These are phyloP conservation scores for Candida koratica DNA, from an alignment of 805 yeast species.

Conservation along the genomic window DNA sequence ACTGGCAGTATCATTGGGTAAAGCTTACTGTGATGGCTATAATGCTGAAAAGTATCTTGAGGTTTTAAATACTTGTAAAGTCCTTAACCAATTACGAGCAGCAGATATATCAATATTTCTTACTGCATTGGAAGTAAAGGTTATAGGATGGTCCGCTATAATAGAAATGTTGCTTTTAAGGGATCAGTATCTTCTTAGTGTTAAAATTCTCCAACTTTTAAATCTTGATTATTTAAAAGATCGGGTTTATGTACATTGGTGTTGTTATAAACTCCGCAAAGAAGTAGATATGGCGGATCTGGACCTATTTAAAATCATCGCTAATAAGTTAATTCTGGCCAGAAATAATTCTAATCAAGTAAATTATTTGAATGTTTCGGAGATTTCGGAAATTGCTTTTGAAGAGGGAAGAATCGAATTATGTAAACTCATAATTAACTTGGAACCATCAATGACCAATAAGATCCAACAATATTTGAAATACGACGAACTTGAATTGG, in stretches of 20 bases:
- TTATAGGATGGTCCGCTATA: slow-evolving; percentile 52
- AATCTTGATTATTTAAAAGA: slow-evolving; percentile 35
- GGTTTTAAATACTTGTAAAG: slow-evolving; percentile 58
- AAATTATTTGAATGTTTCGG: slow-evolving; percentile 48
- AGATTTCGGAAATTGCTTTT: slow-evolving; percentile 61
- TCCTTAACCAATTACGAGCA: slow-evolving; percentile 66
- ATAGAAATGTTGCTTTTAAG: slow-evolving; percentile 56
- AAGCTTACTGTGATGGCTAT: slow-evolving; percentile 51
- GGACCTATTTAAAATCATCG: slow-evolving; percentile 49
- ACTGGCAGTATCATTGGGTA: slow-evolving; percentile 84
- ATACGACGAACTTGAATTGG: slow-evolving; percentile 69
- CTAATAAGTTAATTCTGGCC: slow-evolving; percentile 39
- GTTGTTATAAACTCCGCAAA: slow-evolving; percentile 59
- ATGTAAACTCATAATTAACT: slow-evolving; percentile 61
- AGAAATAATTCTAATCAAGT: slow-evolving; percentile 2
- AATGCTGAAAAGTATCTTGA: slow-evolving; percentile 56
- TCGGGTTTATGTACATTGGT: slow-evolving; percentile 72
- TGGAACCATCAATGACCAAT: slow-evolving; percentile 61
- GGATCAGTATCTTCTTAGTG: slow-evolving; percentile 56
- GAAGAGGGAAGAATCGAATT: slow-evolving; percentile 77
- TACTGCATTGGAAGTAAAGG: slow-evolving; percentile 52
- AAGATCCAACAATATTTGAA: slow-evolving; percentile 59
- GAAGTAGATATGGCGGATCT: slow-evolving; percentile 56
- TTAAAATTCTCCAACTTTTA: slow-evolving; percentile 54
- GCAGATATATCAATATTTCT: slow-evolving; percentile 64